Percentiles rank a stretch among this genome's conserved stretches.
These are phyloP conservation scores for Crucibulum parvulum DNA, from an alignment of 1,284 basidiomycete genomes.

Conservation along the genomic window DNA sequence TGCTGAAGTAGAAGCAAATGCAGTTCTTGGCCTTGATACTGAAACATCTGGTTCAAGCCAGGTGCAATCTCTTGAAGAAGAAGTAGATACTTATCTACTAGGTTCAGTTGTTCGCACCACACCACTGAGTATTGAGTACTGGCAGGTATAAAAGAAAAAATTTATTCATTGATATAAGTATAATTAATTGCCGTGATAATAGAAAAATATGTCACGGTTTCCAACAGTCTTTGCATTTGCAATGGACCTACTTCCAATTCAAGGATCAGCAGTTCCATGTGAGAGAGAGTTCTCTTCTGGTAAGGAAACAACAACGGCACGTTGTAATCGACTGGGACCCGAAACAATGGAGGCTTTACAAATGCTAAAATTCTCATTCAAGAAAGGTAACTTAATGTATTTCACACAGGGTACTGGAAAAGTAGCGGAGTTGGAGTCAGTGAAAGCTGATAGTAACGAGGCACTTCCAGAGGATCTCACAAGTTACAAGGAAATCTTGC, in stretches of 20 bases:
- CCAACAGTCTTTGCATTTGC: slow-evolving; percentile 13
- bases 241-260: slow-evolving; percentile 16
- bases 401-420: slow-evolving; percentile 6
- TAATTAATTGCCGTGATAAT: neutral
- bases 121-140: slow-evolving; percentile 4
- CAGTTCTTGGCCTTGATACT: too few relatives aligned
- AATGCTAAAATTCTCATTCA: slow-evolving; percentile 20
- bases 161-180: neutral
- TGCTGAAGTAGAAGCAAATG: too few relatives aligned
- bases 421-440: slow-evolving; percentile 1
- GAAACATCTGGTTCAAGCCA: too few relatives aligned
- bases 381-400: slow-evolving; percentile 3
- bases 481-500: too few relatives aligned
- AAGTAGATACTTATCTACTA: too few relatives aligned
- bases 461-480: slow-evolving; percentile 3
- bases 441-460: neutral
- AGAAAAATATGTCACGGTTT: slow-evolving; percentile 11
- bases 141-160: slow-evolving; percentile 2
- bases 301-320: slow-evolving; percentile 18
- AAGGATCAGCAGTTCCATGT: slow-evolving; percentile 19
- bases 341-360: slow-evolving; percentile 20
- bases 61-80: too few relatives aligned
- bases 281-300: slow-evolving; percentile 20
- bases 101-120: neutral
- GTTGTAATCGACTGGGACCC: slow-evolving; percentile 10